Evolutionary conservation across 2,329 filamentous ascomycete species (phyloP).

Genomic region (Ramularia endophylla): DNA sequence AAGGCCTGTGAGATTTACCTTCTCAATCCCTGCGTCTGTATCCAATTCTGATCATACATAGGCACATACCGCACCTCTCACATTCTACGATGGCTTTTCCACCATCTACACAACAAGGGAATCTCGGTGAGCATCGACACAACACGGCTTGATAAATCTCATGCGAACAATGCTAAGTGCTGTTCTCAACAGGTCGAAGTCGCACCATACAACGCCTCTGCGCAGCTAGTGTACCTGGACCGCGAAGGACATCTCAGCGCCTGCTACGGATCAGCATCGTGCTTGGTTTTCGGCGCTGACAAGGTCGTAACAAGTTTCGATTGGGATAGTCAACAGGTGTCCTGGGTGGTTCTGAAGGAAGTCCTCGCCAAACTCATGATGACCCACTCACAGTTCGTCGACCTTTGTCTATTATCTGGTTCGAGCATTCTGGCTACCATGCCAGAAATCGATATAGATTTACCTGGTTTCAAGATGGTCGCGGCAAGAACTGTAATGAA

Average conservation of each 20-base stretch:
- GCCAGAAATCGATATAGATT: slow-evolving; percentile 56
- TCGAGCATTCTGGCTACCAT: slow-evolving; percentile 62
- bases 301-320: slow-evolving; percentile 65
- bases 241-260: slow-evolving; percentile 64
- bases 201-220: slow-evolving; percentile 80
- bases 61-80: slow-evolving; percentile 65
- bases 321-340: slow-evolving; percentile 59
- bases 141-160: too few relatives aligned
- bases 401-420: slow-evolving; percentile 51
- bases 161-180: too few relatives aligned
- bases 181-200: slow-evolving; percentile 59
- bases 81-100: slow-evolving; percentile 71
- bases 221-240: slow-evolving; percentile 75
- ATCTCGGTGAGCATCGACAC: slow-evolving; percentile 35
- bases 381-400: slow-evolving; percentile 68
- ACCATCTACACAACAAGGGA: slow-evolving; percentile 60
- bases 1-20: slow-evolving; percentile 57
- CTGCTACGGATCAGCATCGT: slow-evolving; percentile 77
- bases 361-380: slow-evolving; percentile 62
- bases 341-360: slow-evolving; percentile 51
- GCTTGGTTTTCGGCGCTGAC: slow-evolving; percentile 78
- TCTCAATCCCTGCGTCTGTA: not conserved
- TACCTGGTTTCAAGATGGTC: slow-evolving; percentile 50
- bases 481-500: slow-evolving; percentile 75
- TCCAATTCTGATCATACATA: slow-evolving; percentile 33